phyloP scores from a whole-genome alignment of 805 yeast genomes.

The Cephaloascus fragrans region DNA sequence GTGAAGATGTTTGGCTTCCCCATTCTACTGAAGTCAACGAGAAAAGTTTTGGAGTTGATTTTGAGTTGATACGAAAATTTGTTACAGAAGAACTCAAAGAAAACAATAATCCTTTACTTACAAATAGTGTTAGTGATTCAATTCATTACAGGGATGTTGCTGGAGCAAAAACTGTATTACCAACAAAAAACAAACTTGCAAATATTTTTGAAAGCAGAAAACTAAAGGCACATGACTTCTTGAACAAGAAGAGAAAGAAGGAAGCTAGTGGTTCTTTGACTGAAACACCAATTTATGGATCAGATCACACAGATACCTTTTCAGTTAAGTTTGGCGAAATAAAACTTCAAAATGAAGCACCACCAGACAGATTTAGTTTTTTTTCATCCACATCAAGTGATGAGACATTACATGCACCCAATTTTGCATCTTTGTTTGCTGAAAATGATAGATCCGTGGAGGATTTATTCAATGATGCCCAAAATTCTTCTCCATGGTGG shows the following conservation, averaged over 20 bases:
- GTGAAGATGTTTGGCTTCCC: neutral
- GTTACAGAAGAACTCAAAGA: neutral
- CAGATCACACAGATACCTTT: conserved; percentile 1
- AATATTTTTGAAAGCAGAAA: neutral
- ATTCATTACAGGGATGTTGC: conserved; percentile 4
- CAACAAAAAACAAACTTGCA: conserved; percentile 1
- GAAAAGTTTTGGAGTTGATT: conserved; percentile 9
- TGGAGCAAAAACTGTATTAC: neutral
- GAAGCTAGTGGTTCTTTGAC: no score
- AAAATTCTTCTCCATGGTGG: conserved; percentile 82
- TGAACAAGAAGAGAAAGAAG: neutral
- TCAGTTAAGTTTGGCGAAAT: conserved; percentile 28
- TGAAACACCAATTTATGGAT: no score
- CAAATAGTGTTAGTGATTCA: conserved; percentile 3
- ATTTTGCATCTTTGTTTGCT: conserved; percentile 65
- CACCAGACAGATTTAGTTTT: conserved; percentile 77
- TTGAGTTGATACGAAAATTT: neutral
- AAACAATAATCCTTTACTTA: conserved; percentile 4
- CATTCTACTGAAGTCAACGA: conserved; percentile 18
- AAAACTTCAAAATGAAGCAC: conserved; percentile 17
- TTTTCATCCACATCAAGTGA: conserved; percentile 79
- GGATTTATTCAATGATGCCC: conserved; percentile 59
- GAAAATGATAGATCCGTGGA: conserved; percentile 50
- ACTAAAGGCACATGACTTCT: neutral
- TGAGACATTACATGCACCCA: conserved; percentile 85